These are phyloP conservation scores for Calonectria naviculata DNA, from an alignment of 2,329 filamentous ascomycete genomes.

Conservation along the genomic window DNA sequence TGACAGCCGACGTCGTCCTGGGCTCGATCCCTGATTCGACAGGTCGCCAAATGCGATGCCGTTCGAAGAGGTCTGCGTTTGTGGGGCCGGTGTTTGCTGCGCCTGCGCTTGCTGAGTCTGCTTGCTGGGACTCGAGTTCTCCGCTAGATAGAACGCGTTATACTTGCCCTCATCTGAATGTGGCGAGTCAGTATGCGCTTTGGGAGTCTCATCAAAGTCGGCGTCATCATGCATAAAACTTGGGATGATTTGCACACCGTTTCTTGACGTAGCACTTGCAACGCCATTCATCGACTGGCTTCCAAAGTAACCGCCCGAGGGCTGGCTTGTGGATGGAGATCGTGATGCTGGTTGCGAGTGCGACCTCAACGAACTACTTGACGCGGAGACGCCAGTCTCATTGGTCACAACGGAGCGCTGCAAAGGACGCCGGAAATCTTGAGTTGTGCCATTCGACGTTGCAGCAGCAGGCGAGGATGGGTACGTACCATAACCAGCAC, in stretches of 20 bases:
- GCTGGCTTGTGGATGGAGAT: slow-evolving; percentile 46
- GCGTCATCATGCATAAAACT: slow-evolving; percentile 68
- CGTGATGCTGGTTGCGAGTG: slow-evolving; percentile 75
- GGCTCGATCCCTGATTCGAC: slow-evolving; percentile 46
- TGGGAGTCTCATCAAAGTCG: slow-evolving; percentile 58
- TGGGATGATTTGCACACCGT: slow-evolving; percentile 59
- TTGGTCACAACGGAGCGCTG: slow-evolving; percentile 64
- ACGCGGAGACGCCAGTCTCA: slow-evolving; percentile 58
- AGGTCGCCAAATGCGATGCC: slow-evolving; percentile 62
- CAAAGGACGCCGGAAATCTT: slow-evolving; percentile 68
- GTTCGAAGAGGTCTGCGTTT: slow-evolving; percentile 41
- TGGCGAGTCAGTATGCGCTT: slow-evolving; percentile 56
- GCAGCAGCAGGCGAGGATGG: slow-evolving; percentile 67
- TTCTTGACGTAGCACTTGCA: slow-evolving; percentile 49
- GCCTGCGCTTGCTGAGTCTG: slow-evolving; percentile 37
- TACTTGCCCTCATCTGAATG: slow-evolving; percentile 58
- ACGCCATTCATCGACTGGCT: slow-evolving; percentile 51
- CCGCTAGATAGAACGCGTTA: slow-evolving; percentile 38
- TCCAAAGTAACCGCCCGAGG: slow-evolving; percentile 38
- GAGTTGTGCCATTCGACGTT: slow-evolving; percentile 45
- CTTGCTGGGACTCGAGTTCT: slow-evolving; percentile 42
- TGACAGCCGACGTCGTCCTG: slow-evolving; percentile 59
- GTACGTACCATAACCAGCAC: slow-evolving; percentile 61
- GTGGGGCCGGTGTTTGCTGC: slow-evolving; percentile 17
- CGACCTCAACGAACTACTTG: slow-evolving; percentile 69